phyloP scores from a whole-genome alignment of 78 protist species.

The Tieghemostelium lacteum region DNA sequence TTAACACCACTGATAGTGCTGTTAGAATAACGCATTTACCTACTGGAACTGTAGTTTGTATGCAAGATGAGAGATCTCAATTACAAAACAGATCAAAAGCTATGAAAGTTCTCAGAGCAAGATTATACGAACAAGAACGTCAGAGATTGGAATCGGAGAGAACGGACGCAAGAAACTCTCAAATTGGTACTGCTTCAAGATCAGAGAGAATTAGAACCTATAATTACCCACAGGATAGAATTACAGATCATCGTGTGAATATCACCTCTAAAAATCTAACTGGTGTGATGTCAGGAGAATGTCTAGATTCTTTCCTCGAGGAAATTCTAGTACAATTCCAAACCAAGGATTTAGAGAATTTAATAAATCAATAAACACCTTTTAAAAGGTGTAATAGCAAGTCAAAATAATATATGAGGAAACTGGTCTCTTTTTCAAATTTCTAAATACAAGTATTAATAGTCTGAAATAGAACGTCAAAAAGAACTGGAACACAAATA shows the following conservation, averaged over 20 bases:
- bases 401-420: no score
- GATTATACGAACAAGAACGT: conserved; percentile 78
- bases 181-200: conserved; percentile 81
- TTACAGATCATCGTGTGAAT: conserved; percentile 94
- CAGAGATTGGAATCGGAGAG: conserved; percentile 38
- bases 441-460: no score
- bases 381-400: no score
- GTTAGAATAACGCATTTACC: conserved; percentile 94
- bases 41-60: conserved; percentile 88
- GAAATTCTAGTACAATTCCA: conserved; percentile 56
- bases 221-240: conserved; percentile 91
- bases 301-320: conserved; percentile 52
- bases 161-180: conserved; percentile 15
- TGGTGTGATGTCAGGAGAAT: conserved; percentile 45
- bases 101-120: conserved; percentile 73
- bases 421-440: no score
- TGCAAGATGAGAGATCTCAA: conserved; percentile 93
- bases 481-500: no score
- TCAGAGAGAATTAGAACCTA: conserved; percentile 90
- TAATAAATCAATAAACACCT: not conserved
- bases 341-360: conserved; percentile 35
- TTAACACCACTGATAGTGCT: conserved; percentile 95
- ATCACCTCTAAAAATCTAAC: conserved; percentile 34
- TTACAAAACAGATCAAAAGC: conserved; percentile 88
- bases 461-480: no score